Conservation (phyloP, 1,284 basidiomycete genomes). For the Sanghuangporus baumii region DNA sequence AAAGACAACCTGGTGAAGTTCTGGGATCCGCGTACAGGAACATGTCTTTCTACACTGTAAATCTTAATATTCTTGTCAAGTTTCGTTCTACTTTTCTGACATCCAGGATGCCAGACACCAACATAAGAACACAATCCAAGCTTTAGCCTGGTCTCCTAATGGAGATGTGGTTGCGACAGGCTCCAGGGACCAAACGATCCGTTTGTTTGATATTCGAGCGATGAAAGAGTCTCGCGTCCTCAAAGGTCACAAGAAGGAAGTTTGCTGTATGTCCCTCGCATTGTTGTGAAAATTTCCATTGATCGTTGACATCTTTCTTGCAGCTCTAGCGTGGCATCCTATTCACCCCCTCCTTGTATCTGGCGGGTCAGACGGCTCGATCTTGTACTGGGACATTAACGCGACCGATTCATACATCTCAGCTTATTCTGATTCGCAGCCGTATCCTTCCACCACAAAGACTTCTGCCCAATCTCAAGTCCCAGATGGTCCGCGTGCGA, state of each 20-base stretch:
- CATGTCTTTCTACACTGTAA: conserved; percentile 76
- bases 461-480: conserved; percentile 30
- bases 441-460: conserved; percentile 27
- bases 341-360: conserved; percentile 88
- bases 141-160: conserved; percentile 88
- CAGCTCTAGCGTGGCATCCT: conserved; percentile 94
- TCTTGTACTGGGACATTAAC: conserved; percentile 89
- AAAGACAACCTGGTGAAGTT: conserved; percentile 99
- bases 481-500: conserved; percentile 60
- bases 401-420: conserved; percentile 36
- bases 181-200: conserved; percentile 88
- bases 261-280: conserved; percentile 76
- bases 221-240: conserved; percentile 93
- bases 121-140: conserved; percentile 96
- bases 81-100: conserved; percentile 6
- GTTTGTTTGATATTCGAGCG: conserved; percentile 96
- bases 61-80: not conserved
- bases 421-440: conserved; percentile 18
- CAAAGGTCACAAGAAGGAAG: conserved; percentile 95
- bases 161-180: conserved; percentile 93
- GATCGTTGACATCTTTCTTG: not conserved
- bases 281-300: not conserved
- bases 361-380: conserved; percentile 89
- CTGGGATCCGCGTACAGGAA: conserved; percentile 94
- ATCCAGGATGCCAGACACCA: conserved; percentile 80